Base-by-base conservation (phyloP, 1,284 basidiomycete species). In the Lentinula novae-zelandiae region DNA sequence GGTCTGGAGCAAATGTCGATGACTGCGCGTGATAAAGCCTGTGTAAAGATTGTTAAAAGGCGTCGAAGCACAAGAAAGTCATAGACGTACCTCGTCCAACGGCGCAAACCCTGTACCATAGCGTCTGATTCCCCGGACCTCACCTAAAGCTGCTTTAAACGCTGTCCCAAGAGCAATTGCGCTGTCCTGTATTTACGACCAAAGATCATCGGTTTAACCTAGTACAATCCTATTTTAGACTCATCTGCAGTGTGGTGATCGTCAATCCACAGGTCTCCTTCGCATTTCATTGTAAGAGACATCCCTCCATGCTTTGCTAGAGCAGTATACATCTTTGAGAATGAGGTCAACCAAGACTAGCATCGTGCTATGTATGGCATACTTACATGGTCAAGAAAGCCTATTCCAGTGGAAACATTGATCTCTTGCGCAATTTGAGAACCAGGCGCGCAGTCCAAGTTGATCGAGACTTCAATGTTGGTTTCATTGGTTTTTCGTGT, bases 201-300 rank as follows among this genome's bases (percentile, higher is more conserved):
- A 71, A 72, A 54, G 69, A 55, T 62, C 40, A 56, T 68, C 62
- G 64, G 63, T 59, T 42, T 40, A 34, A 38, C 12, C 53, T 55
- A 48, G 58, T 3, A 10, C 60, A 63, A 60, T 22, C 33, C 31
- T 49, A 42, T 52, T 9, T 12, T 34, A 42, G 51, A 84, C 89
- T 84, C 82, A 92, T 95, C 95, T 82, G 96, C 95, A 51, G 96
- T 95, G 78, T 99, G 97, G 74, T 99, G 97, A 77, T 99, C 97
- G 76, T 99, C 97, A 64, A 99, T 98, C 86, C 90, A 93, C 15
- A 99, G 81, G 75, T 99, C 97, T 55, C 97, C 97, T 69, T 92
- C 87, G 75, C 95, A 98, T 68, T 90, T 89, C 75, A 99, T 82
- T 12, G 83, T 86, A 60, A 99, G 80, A 0, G 93, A 95, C 86